phyloP scores from a whole-genome alignment of 2,329 filamentous ascomycete genomes.

The Plectosphaerella plurivora region DNA sequence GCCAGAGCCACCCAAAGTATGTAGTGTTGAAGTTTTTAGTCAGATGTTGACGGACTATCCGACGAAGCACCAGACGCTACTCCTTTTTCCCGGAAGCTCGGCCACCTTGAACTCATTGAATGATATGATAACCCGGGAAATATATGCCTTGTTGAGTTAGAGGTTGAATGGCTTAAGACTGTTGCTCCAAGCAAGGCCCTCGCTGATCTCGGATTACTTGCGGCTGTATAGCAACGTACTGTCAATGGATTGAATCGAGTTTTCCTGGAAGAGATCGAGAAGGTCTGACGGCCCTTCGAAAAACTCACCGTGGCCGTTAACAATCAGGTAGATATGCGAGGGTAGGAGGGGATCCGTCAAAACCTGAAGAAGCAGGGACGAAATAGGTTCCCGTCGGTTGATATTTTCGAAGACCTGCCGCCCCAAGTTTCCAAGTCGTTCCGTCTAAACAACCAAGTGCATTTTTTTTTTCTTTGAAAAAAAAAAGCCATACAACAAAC shows the following conservation, averaged over 20 bases:
- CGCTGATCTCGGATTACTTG: conserved; percentile 30
- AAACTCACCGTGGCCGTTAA: conserved; percentile 20
- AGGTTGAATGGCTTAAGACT: conserved; percentile 21
- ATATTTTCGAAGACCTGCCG: conserved; percentile 31
- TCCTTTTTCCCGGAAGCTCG: conserved; percentile 13
- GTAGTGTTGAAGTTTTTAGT: conserved; percentile 28
- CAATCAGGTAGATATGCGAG: conserved; percentile 25
- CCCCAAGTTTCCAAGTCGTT: conserved; percentile 25
- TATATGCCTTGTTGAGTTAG: conserved; percentile 27
- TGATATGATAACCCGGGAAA: conserved; percentile 24
- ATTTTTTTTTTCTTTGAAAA: conserved; percentile 23
- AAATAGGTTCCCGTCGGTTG: conserved; percentile 24
- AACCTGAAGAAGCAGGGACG: conserved; percentile 31
- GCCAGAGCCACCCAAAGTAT: conserved; percentile 22
- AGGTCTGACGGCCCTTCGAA: conserved; percentile 21
- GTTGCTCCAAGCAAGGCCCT: conserved; percentile 15
- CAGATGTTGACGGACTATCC: conserved; percentile 13
- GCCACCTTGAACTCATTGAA: conserved; percentile 28
- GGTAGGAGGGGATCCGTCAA: conserved; percentile 25
- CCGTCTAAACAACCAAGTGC: conserved; percentile 22
- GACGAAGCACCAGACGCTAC: conserved; percentile 1
- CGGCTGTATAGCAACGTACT: conserved; percentile 42
- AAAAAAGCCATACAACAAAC: conserved; percentile 35
- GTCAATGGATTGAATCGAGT: conserved; percentile 17
- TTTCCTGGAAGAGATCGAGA: conserved; percentile 20